Base-by-base conservation (phyloP, 495 filamentous ascomycete genomes). In the Xylaria grammica region DNA sequence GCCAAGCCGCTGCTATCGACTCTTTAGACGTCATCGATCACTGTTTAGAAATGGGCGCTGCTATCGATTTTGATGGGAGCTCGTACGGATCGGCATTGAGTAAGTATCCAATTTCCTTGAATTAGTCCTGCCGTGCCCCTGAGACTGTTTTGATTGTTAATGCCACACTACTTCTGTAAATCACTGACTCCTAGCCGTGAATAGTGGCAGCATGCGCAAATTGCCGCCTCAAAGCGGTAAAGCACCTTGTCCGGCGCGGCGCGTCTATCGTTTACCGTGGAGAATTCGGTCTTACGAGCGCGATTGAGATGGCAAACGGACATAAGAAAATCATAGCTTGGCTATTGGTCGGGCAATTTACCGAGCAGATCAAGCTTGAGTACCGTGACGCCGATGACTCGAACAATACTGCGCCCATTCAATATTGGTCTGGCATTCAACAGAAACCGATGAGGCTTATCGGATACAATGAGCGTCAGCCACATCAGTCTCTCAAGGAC, bases 181-280 rank as follows among this genome's bases (percentile, higher is more conserved):
- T 17, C 27, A 50, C 22, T 50, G 15, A 50, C 9, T 9, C 27
- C 8, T 27, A 5, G 3, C 9, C 13, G 5, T 29, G 20, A 50
- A 27, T 50, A 50, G 46, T 50, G 46, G 46, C 46, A 50, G 46
- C 46, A 9, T 50, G 46, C 13, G 46, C 46, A 17, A 50, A 50
- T 22, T 50, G 46, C 24, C 46, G 46, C 46, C 22, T 50, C 1
- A 50, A 29, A 50, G 46, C 46, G 24, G 46, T 50, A 26, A 50
- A 50, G 24, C 46, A 50, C 17, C 46, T 50, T 13, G 20, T 50
- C 46, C 6, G 24, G 17, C 46, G 22, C 20, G 46, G 46, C 13
- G 46, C 46, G 20, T 50, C 46, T 26, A 50, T 50, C 15, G 46
- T 50, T 2, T 50, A 50, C 46, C 20, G 27, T 17, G 46, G 46